These are phyloP conservation scores for Fusarium sp. DNA, from an alignment of 2,329 filamentous ascomycete species.

Conservation along the genomic window DNA sequence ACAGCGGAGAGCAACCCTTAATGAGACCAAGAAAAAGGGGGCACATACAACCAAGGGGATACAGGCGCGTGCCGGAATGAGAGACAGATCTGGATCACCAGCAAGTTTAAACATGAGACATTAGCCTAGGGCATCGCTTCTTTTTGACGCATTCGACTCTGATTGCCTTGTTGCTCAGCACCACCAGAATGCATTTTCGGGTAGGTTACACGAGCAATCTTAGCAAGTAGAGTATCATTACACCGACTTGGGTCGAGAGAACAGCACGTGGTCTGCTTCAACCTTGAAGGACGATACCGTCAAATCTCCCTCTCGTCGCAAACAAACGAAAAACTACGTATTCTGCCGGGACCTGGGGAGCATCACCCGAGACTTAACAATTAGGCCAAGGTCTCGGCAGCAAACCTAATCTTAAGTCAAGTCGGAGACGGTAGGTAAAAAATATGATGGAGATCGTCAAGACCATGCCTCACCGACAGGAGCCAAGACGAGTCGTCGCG, in stretches of 20 bases:
- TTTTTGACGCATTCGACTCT: background rate
- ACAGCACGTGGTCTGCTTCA: background rate
- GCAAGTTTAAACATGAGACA: background rate
- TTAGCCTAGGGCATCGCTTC: background rate
- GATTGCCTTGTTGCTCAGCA: background rate
- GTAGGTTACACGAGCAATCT: background rate
- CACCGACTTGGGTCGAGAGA: background rate
- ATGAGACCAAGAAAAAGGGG: background rate
- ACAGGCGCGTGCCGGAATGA: background rate
- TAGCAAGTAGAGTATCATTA: background rate
- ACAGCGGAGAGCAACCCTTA: background rate
- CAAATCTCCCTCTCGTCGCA: constrained; percentile 11
- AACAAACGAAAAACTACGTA: background rate
- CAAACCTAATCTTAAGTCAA: background rate
- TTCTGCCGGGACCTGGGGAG: background rate
- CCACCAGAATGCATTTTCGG: background rate
- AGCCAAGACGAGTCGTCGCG: constrained; percentile 1
- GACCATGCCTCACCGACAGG: background rate
- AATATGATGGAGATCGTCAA: background rate
- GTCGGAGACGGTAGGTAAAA: background rate
- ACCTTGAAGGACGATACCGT: background rate
- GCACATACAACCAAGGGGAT: background rate
- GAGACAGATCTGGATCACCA: background rate
- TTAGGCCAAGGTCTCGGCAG: background rate
- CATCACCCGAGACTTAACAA: background rate